These are phyloP conservation scores for Aureobasidium musti DNA, from an alignment of 2,329 filamentous ascomycete species.

Conservation along the genomic window DNA sequence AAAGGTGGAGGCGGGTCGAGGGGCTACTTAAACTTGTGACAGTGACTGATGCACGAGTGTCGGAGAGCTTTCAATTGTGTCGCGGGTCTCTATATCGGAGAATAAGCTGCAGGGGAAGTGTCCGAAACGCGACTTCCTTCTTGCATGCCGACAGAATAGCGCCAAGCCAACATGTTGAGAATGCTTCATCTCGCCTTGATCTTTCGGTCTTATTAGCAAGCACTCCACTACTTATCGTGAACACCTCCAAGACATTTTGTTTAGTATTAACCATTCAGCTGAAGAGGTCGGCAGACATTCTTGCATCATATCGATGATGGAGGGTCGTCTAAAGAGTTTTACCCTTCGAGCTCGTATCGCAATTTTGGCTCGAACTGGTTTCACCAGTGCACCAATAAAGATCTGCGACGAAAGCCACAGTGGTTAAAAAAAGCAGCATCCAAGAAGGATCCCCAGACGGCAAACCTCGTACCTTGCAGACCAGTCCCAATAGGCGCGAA, in stretches of 20 bases:
- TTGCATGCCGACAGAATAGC: not conserved
- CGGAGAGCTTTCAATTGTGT: not conserved
- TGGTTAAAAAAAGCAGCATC: slow-evolving; percentile 27
- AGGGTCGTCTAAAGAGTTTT: slow-evolving; percentile 24
- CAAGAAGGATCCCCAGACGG: slow-evolving; percentile 22
- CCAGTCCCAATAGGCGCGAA: slow-evolving; percentile 10
- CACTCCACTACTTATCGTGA: not conserved
- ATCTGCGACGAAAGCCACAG: slow-evolving; percentile 10
- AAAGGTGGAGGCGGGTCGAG: not conserved
- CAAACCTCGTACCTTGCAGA: slow-evolving; percentile 28
- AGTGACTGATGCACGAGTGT: slow-evolving; percentile 14
- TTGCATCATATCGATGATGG: slow-evolving; percentile 14
- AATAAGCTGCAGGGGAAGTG: slow-evolving; percentile 6
- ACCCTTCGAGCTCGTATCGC: slow-evolving; percentile 18
- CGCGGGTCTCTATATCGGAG: slow-evolving; percentile 9
- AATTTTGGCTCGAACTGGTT: slow-evolving; percentile 5
- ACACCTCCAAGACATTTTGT: not conserved
- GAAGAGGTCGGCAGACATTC: not conserved
- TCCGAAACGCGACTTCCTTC: not conserved
- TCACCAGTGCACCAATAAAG: slow-evolving; percentile 26
- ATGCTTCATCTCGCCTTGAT: not conserved
- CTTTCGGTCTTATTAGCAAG: not conserved
- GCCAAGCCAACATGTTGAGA: not conserved
- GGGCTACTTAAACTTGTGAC: not conserved
- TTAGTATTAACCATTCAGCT: not conserved